Conservation (phyloP, 2,329 filamentous ascomycete species). For the Fusarium sp. region DNA sequence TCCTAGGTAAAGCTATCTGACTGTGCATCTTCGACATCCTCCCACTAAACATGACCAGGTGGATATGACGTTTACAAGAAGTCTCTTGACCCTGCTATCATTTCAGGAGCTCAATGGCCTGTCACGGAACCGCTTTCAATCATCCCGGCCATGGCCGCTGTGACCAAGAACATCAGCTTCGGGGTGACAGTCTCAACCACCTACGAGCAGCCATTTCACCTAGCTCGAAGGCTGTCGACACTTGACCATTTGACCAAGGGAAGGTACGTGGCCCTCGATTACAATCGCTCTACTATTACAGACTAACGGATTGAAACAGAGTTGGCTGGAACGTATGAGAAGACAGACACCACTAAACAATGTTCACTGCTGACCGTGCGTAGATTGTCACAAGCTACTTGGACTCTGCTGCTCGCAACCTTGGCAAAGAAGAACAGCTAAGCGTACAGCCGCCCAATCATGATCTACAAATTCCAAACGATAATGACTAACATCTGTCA, state of each 20-base stretch:
- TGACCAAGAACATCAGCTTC: slow-evolving; percentile 74
- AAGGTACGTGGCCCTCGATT: slow-evolving; percentile 21
- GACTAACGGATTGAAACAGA: slow-evolving; percentile 44
- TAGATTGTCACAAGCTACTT: slow-evolving; percentile 76
- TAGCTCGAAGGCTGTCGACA: slow-evolving; percentile 73
- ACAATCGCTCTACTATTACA: not conserved
- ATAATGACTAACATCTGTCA: not conserved
- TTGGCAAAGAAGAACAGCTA: slow-evolving; percentile 67
- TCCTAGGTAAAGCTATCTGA: slow-evolving; percentile 53
- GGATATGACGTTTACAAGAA: slow-evolving; percentile 76
- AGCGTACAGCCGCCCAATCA: slow-evolving; percentile 30
- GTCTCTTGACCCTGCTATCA: slow-evolving; percentile 64
- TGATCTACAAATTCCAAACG: too few species aligned
- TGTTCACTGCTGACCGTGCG: not conserved
- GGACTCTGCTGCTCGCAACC: slow-evolving; percentile 74
- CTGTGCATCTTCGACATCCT: slow-evolving; percentile 55
- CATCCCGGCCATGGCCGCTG: slow-evolving; percentile 76
- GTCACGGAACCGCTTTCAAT: slow-evolving; percentile 75
- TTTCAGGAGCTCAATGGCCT: slow-evolving; percentile 75
- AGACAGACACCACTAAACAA: too few species aligned
- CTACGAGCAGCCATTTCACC: slow-evolving; percentile 76
- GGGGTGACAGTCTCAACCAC: slow-evolving; percentile 77
- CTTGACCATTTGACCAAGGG: slow-evolving; percentile 75
- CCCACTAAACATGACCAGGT: not conserved
- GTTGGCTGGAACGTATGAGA: slow-evolving; percentile 45